phyloP scores from a whole-genome alignment of 305 asterid genomes.

The Petunia hybrid region DNA sequence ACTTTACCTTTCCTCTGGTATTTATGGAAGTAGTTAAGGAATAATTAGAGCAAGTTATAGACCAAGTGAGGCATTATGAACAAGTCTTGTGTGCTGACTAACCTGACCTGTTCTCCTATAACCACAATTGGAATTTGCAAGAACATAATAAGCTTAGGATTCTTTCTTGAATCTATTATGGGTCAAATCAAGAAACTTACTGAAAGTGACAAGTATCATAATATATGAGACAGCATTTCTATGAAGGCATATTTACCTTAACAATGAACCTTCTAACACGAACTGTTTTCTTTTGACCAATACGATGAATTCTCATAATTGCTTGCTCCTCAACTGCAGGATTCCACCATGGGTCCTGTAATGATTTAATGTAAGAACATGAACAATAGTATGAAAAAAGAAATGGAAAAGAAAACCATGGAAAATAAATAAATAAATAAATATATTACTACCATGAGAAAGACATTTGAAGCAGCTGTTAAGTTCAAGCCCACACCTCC shows the following conservation, averaged over 20 bases:
- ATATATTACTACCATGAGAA: slow-evolving; percentile 60
- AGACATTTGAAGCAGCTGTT: slow-evolving; percentile 87
- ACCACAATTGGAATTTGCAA: neutral
- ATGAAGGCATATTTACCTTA: slow-evolving; percentile 19
- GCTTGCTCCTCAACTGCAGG: slow-evolving; percentile 93
- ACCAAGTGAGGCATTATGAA: no score
- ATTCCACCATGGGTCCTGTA: slow-evolving; percentile 96
- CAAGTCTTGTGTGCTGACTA: no score
- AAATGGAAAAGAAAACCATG: neutral
- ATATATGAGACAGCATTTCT: no score
- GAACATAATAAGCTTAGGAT: neutral
- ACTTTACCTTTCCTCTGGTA: neutral
- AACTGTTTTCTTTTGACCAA: slow-evolving; percentile 81
- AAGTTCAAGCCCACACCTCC: slow-evolving; percentile 90
- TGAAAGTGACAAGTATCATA: neutral
- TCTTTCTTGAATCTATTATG: slow-evolving; percentile 1
- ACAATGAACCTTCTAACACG: slow-evolving; percentile 45
- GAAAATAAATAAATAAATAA: neutral
- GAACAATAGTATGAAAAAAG: neutral
- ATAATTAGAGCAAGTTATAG: no score
- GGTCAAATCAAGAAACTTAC: neutral
- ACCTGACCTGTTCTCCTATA: no score
- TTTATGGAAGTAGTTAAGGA: neutral
- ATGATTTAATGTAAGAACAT: neutral
- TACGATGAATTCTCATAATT: slow-evolving; percentile 86